phyloP scores from a whole-genome alignment of 495 filamentous ascomycete genomes.

The Penicillium pulvis region DNA sequence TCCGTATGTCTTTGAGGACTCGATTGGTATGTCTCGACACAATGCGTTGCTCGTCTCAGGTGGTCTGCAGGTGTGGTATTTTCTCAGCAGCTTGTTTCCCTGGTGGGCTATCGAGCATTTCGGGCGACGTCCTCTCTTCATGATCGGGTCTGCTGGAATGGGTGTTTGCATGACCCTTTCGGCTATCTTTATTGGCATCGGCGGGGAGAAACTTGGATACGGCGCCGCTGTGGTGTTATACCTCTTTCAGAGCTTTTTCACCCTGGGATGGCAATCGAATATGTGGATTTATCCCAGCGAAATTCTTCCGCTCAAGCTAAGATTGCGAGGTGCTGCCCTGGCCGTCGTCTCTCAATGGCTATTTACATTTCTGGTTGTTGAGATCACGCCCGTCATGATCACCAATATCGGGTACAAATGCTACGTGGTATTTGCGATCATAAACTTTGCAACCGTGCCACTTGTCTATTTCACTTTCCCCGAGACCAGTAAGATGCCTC shows the following conservation, averaged over 20 bases:
- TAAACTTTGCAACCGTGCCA: conserved; percentile 36
- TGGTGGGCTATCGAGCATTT: conserved; percentile 23
- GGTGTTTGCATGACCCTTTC: conserved; percentile 30
- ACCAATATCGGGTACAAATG: conserved; percentile 53
- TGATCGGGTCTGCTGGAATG: conserved; percentile 30
- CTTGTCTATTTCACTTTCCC: conserved; percentile 65
- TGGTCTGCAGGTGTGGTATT: conserved; percentile 48
- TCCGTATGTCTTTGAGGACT: conserved; percentile 21
- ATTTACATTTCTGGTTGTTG: conserved; percentile 45
- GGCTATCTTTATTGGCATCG: conserved; percentile 40
- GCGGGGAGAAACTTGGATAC: conserved; percentile 23
- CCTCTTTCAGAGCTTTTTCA: conserved; percentile 22
- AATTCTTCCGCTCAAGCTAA: conserved; percentile 45
- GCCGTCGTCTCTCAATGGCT: conserved; percentile 16
- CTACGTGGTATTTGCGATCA: conserved; percentile 53
- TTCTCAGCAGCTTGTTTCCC: conserved; percentile 23
- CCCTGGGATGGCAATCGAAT: conserved; percentile 19
- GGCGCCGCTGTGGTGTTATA: conserved; percentile 25
- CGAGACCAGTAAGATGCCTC: conserved; percentile 45
- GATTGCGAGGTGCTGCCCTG: conserved; percentile 7
- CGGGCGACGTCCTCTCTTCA: conserved; percentile 35
- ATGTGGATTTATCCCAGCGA: conserved; percentile 40
- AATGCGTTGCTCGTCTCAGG: conserved; percentile 19
- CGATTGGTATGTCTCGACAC: conserved; percentile 14
- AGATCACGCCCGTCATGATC: conserved; percentile 57